Conservation (phyloP, 768 basidiomycete genomes). For the Xerocomus potaroensis region DNA sequence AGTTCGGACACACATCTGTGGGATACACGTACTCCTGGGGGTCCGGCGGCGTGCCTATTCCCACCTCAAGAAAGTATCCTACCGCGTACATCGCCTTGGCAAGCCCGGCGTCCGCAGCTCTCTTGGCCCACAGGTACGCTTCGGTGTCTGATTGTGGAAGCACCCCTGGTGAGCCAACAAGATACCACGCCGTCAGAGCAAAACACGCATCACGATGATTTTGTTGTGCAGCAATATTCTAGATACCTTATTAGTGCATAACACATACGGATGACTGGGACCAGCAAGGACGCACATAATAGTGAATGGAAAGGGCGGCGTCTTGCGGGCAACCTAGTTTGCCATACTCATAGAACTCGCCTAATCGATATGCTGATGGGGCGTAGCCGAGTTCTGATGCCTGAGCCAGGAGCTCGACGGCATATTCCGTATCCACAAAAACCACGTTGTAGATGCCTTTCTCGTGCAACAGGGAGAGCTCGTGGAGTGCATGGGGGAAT, state of each 20-base stretch:
- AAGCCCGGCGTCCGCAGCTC: conserved; percentile 87
- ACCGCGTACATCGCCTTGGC: conserved; percentile 97
- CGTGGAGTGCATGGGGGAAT: conserved; percentile 95
- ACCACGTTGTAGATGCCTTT: conserved; percentile 98
- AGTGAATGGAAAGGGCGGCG: conserved; percentile 95
- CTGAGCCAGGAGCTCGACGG: conserved; percentile 90
- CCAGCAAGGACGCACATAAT: conserved; percentile 77
- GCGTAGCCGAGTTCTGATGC: conserved; percentile 96
- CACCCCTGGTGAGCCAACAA: conserved; percentile 96
- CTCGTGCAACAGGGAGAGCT: conserved; percentile 90
- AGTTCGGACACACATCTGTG: conserved; percentile 3
- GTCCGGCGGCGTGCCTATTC: conserved; percentile 73
- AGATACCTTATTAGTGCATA: conserved; percentile 12
- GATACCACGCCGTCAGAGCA: conserved; percentile 97
- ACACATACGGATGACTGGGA: conserved; percentile 1
- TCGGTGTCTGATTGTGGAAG: conserved; percentile 98
- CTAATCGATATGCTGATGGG: conserved; percentile 90
- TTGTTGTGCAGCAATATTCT: conserved; percentile 99
- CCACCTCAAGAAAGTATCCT: conserved; percentile 96
- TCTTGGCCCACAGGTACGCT: conserved; percentile 96
- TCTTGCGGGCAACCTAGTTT: conserved; percentile 98
- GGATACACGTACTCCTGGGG: conserved; percentile 54
- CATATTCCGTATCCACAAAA: conserved; percentile 95
- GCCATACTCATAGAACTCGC: conserved; percentile 99
- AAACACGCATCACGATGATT: conserved; percentile 97